Conservation (phyloP, 345 rosid species). For the Eutrema japonicum region DNA sequence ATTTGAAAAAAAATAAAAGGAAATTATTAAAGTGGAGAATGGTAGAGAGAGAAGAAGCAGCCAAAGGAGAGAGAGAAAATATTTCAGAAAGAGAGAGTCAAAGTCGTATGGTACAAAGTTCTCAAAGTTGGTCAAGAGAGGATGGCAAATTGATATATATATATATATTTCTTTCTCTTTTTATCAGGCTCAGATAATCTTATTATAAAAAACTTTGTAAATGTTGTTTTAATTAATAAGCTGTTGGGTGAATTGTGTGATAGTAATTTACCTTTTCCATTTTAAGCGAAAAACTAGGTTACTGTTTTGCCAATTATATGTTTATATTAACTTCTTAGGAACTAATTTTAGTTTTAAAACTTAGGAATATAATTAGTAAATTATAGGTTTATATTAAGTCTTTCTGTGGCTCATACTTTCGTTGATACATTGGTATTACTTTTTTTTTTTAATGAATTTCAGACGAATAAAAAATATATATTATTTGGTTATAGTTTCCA, state of each 20-base stretch:
- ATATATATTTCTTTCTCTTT: not conserved
- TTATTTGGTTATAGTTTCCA: no score
- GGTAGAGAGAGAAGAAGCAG: constrained; percentile 41
- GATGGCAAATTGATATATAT: constrained; percentile 36
- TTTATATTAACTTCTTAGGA: not conserved
- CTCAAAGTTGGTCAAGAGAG: constrained; percentile 45
- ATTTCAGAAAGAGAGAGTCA: constrained; percentile 31
- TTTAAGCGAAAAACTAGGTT: not conserved
- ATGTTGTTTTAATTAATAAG: not conserved
- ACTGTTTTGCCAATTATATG: not conserved
- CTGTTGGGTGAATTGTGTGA: not conserved
- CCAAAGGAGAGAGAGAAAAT: constrained; percentile 26
- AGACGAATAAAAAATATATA: no score
- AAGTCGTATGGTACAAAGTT: constrained; percentile 41
- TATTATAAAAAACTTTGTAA: not conserved
- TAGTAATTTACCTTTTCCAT: not conserved
- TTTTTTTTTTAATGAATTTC: no score
- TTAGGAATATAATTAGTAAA: not conserved
- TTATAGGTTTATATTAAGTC: no score
- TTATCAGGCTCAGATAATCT: constrained; percentile 4
- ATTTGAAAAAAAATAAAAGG: constrained; percentile 4
- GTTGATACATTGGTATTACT: no score
- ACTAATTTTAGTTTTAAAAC: not conserved
- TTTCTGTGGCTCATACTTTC: no score
- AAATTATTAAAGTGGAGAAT: constrained; percentile 26